A percentile compares a stretch with the other conserved stretches of the same genome.
phyloP scores from a whole-genome alignment of 2,329 filamentous ascomycete species.

The Penicillium sp. region DNA sequence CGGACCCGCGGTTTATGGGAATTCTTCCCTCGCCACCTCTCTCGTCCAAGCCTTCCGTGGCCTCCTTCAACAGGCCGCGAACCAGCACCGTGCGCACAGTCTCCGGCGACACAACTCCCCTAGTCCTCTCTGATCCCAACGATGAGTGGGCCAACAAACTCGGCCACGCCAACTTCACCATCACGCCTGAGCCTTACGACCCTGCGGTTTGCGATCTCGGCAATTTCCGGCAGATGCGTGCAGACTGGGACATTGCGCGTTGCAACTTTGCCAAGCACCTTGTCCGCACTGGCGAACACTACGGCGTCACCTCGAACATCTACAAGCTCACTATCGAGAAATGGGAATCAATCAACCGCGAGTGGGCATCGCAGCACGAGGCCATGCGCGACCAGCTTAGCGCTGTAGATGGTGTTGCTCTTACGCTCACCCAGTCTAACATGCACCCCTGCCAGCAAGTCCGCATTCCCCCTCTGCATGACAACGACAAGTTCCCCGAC shows the following conservation, averaged over 20 bases:
- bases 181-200: conserved; percentile 75
- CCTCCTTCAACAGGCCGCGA: conserved; percentile 63
- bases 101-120: conserved; percentile 53
- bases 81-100: conserved; percentile 42
- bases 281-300: conserved; percentile 83
- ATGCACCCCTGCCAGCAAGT: conserved; percentile 50
- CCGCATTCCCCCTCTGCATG: conserved; percentile 43
- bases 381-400: conserved; percentile 55
- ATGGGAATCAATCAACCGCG: conserved; percentile 74
- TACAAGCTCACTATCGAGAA: conserved; percentile 83
- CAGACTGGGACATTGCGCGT: conserved; percentile 79
- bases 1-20: conserved; percentile 48
- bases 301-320: conserved; percentile 83
- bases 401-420: conserved; percentile 33
- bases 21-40: conserved; percentile 66
- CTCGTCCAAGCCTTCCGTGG: conserved; percentile 71
- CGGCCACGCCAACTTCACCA: conserved; percentile 91
- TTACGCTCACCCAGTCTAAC: conserved; percentile 39
- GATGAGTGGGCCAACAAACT: conserved; percentile 83
- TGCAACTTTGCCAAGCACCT: conserved; percentile 87
- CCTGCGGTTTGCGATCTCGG: conserved; percentile 61
- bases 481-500: conserved; percentile 78
- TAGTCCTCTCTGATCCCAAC: conserved; percentile 62
- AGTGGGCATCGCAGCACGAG: conserved; percentile 71
- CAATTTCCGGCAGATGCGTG: conserved; percentile 62